A percentile compares a stretch with the other conserved stretches of the same genome.
Evolutionary conservation across 73 alveolate species (phyloP).

Genomic region (Paraurostyla sp.): DNA sequence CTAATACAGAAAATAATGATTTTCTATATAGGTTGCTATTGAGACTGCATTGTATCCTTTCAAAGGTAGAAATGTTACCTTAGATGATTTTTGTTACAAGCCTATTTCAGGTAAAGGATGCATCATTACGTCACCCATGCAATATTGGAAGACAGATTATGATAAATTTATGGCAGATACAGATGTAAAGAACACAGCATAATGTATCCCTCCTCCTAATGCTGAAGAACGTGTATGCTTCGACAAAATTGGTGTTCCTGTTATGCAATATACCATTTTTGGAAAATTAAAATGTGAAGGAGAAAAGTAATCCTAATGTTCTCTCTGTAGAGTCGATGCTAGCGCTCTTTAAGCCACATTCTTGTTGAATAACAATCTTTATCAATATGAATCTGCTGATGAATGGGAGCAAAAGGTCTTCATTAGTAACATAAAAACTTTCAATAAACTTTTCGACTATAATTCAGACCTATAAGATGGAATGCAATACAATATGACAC

Average conservation of each 20-base stretch:
- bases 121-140: constrained; percentile 94
- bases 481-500: constrained; percentile 12
- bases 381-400: constrained; percentile 81
- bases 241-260: constrained; percentile 94
- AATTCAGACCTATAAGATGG: constrained; percentile 59
- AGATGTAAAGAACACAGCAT: constrained; percentile 88
- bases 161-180: constrained; percentile 75
- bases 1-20: neutral
- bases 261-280: constrained; percentile 87
- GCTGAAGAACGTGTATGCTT: constrained; percentile 89
- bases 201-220: constrained; percentile 88
- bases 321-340: constrained; percentile 89
- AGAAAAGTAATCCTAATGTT: constrained; percentile 82
- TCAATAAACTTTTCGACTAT: constrained; percentile 72
- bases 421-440: constrained; percentile 80
- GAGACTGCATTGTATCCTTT: constrained; percentile 67
- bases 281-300: constrained; percentile 90
- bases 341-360: constrained; percentile 88
- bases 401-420: constrained; percentile 93
- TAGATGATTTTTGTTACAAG: constrained; percentile 94
- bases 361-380: constrained; percentile 87
- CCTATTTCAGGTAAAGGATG: constrained; percentile 97
- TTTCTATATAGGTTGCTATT: constrained; percentile 64
- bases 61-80: constrained; percentile 70
- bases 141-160: constrained; percentile 91